Percentiles rank a stretch among this genome's conserved stretches.
Conservation (phyloP, 208 protist genomes). For the Leishmania gerbilli region DNA sequence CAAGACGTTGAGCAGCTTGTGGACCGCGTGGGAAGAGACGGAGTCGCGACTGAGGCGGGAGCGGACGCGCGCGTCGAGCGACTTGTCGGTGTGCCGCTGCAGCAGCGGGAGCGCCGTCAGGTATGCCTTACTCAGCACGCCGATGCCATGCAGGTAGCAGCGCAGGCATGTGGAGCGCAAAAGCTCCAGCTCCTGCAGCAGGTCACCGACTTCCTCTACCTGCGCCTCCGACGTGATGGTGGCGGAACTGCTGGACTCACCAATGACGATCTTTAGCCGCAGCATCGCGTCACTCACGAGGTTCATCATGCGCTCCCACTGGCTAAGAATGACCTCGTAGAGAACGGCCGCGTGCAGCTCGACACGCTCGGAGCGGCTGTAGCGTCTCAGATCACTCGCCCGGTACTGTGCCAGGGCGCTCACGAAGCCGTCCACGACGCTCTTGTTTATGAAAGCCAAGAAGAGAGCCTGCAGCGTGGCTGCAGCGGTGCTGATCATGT, state of each 20-base stretch:
- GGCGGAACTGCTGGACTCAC: slow-evolving; percentile 65
- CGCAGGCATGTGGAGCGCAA: slow-evolving; percentile 61
- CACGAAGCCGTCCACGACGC: slow-evolving; percentile 63
- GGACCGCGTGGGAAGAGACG: slow-evolving; percentile 68
- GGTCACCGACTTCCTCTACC: slow-evolving; percentile 62
- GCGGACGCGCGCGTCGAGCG: slow-evolving; percentile 60
- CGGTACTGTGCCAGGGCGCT: slow-evolving; percentile 60
- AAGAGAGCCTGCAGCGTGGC: slow-evolving; percentile 63
- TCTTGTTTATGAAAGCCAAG: slow-evolving; percentile 71
- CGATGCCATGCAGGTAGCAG: slow-evolving; percentile 76
- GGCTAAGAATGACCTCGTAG: slow-evolving; percentile 76
- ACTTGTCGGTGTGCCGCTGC: slow-evolving; percentile 30
- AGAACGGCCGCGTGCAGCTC: slow-evolving; percentile 83
- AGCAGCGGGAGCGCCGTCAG: slow-evolving; percentile 67
- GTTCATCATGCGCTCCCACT: slow-evolving; percentile 80
- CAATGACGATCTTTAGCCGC: slow-evolving; percentile 85
- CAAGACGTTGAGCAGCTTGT: slow-evolving; percentile 85
- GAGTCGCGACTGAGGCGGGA: slow-evolving; percentile 78
- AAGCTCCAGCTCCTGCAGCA: slow-evolving; percentile 80
- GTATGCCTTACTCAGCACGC: slow-evolving; percentile 85
- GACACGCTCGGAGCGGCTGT: slow-evolving; percentile 47
- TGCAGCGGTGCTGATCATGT: slow-evolving; percentile 52
- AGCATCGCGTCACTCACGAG: slow-evolving; percentile 61
- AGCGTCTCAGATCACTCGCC: slow-evolving; percentile 34
- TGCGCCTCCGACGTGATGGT: slow-evolving; percentile 48